Conservation (phyloP, 495 filamentous ascomycete species). For the Neurospora intermedia region DNA sequence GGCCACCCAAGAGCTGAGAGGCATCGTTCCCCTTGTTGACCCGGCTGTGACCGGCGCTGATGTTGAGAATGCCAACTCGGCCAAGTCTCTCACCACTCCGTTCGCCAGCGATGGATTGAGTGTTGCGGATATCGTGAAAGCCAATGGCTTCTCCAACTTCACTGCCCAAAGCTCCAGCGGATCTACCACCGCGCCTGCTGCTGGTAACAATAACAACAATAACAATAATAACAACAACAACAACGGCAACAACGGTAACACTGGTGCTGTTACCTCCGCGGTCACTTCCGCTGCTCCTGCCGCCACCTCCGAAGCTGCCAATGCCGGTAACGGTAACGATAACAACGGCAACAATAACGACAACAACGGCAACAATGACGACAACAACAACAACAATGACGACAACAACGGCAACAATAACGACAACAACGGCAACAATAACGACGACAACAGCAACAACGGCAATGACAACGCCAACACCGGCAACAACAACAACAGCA, state of each 20-base stretch:
- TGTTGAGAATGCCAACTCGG: slow-evolving; percentile 43
- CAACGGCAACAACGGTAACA: slow-evolving; percentile 4
- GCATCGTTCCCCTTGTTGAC: slow-evolving; percentile 51
- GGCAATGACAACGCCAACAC: not conserved
- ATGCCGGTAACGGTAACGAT: not conserved
- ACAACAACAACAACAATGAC: not conserved
- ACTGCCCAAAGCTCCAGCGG: slow-evolving; percentile 31
- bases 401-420: not conserved
- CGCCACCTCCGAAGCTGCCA: slow-evolving; percentile 9
- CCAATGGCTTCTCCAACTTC: slow-evolving; percentile 47
- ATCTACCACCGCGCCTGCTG: slow-evolving; percentile 12
- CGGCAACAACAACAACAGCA: not conserved
- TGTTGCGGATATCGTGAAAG: slow-evolving; percentile 42
- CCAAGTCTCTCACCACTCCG: slow-evolving; percentile 33
- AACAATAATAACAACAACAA: not conserved
- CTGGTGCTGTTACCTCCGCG: slow-evolving; percentile 8
- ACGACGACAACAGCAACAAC: not conserved
- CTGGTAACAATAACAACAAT: not conserved
- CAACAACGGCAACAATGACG: too few relatives aligned
- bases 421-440: not conserved
- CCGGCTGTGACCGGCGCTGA: slow-evolving; percentile 43
- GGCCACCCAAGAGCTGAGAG: slow-evolving; percentile 43
- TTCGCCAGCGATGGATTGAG: slow-evolving; percentile 43
- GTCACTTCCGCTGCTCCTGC: slow-evolving; percentile 8
- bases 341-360: too few relatives aligned